Conservation (phyloP, 2,329 filamentous ascomycete genomes). For the Anisogramma anomala region DNA sequence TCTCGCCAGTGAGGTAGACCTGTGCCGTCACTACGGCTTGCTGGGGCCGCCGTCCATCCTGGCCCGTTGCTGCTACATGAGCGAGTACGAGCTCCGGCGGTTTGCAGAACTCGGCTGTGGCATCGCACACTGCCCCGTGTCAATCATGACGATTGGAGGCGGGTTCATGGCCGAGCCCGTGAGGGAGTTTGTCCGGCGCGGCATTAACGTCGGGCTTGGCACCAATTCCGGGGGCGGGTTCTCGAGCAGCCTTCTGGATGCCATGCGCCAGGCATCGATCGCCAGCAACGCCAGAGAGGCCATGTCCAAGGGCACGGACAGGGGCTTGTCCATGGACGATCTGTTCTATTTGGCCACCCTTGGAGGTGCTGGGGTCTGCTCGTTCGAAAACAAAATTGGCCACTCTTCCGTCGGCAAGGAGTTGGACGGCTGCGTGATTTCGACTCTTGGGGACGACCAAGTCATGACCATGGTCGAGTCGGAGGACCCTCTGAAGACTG, state of each 20-base stretch:
- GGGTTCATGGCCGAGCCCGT: conserved; percentile 53
- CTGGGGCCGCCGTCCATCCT: conserved; percentile 46
- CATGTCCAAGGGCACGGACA: conserved; percentile 28
- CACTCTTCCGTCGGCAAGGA: conserved; percentile 48
- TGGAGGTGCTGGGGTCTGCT: conserved; percentile 48
- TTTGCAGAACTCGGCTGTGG: conserved; percentile 40
- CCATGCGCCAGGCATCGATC: conserved; percentile 47
- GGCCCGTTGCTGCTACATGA: conserved; percentile 55
- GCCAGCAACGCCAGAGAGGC: conserved; percentile 37
- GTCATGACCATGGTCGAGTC: conserved; percentile 43
- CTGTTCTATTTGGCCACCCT: conserved; percentile 49
- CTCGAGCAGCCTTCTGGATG: conserved; percentile 46
- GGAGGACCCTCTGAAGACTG: conserved; percentile 30
- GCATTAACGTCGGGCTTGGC: conserved; percentile 54
- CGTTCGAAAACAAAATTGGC: conserved; percentile 41
- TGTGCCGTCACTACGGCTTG: conserved; percentile 45
- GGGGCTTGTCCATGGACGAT: conserved; percentile 37
- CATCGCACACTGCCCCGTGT: conserved; percentile 52
- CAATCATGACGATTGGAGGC: conserved; percentile 51
- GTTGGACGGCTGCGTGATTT: conserved; percentile 47
- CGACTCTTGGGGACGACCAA: conserved; percentile 27
- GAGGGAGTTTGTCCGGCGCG: conserved; percentile 42
- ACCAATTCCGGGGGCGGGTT: conserved; percentile 55
- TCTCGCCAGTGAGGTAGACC: conserved; percentile 46
- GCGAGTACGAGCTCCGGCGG: conserved; percentile 39